Conservation (phyloP, 2,329 filamentous ascomycete species). For the Talaromyces sp. region DNA sequence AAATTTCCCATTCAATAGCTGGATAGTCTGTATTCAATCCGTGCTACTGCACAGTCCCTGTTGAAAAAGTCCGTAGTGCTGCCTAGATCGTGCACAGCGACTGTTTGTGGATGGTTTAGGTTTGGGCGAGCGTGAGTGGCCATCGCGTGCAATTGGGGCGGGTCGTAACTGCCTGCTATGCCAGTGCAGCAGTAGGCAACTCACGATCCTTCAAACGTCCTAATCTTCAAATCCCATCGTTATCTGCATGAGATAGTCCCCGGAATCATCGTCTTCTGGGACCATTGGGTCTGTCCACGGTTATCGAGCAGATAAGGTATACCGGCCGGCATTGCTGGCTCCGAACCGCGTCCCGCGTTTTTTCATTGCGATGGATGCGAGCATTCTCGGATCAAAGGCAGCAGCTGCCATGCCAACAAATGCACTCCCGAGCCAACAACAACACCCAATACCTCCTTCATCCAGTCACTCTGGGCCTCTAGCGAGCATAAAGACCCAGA, state of each 20-base stretch:
- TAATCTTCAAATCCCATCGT: neutral
- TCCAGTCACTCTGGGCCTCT: neutral
- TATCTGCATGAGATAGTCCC: neutral
- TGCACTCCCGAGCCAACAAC: slow-evolving; percentile 1
- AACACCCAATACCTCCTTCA: neutral
- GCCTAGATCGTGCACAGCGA: slow-evolving; percentile 12
- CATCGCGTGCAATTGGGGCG: slow-evolving; percentile 5
- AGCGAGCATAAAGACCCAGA: neutral
- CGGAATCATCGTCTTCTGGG: neutral
- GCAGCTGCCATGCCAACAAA: slow-evolving; percentile 1
- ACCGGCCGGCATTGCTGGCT: neutral
- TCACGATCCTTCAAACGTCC: neutral
- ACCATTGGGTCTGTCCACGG: neutral
- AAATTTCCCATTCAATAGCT: neutral
- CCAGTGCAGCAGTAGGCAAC: neutral
- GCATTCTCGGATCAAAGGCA: neutral
- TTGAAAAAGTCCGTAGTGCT: neutral
- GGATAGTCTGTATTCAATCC: neutral
- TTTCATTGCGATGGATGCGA: slow-evolving; percentile 14
- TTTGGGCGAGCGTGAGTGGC: slow-evolving; percentile 14
- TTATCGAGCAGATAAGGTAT: neutral
- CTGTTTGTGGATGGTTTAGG: slow-evolving; percentile 9
- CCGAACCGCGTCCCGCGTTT: slow-evolving; percentile 16
- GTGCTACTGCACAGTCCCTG: neutral
- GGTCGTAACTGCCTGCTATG: slow-evolving; percentile 1